Evolutionary conservation across 768 basidiomycete genomes (phyloP).

Genomic region (Auriscalpium vulgare): DNA sequence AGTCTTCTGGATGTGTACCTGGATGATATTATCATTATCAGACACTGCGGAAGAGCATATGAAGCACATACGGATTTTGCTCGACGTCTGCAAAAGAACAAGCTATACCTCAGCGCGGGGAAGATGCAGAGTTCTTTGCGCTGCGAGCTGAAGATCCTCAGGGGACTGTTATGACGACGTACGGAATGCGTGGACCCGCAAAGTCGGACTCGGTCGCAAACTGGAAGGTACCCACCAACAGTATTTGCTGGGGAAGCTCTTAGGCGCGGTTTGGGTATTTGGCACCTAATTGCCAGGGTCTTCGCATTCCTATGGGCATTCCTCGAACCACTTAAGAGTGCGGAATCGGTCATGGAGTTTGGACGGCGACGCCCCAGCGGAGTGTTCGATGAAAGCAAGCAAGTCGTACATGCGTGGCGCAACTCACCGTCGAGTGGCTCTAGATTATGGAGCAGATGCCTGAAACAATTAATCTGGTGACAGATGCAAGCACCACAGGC

Average conservation of each 20-base stretch:
- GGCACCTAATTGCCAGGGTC: slow-evolving; percentile 7
- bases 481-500: slow-evolving; percentile 19
- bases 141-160: slow-evolving; percentile 24
- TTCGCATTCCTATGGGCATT: slow-evolving; percentile 14
- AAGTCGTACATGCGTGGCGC: slow-evolving; percentile 8
- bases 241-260: slow-evolving; percentile 25
- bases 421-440: slow-evolving; percentile 13
- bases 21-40: slow-evolving; percentile 22
- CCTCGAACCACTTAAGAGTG: slow-evolving; percentile 10
- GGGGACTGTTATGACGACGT: slow-evolving; percentile 18
- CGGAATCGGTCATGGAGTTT: not conserved
- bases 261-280: slow-evolving; percentile 29
- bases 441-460: slow-evolving; percentile 20
- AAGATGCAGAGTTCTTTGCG: slow-evolving; percentile 29
- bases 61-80: slow-evolving; percentile 22
- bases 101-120: slow-evolving; percentile 27
- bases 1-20: slow-evolving; percentile 20
- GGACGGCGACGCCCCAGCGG: not conserved
- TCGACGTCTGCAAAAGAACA: slow-evolving; percentile 28
- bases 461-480: slow-evolving; percentile 17
- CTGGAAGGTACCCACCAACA: slow-evolving; percentile 22
- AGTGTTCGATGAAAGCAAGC: slow-evolving; percentile 24
- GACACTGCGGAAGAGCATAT: slow-evolving; percentile 22
- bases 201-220: slow-evolving; percentile 20
- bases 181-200: slow-evolving; percentile 21